phyloP scores from a whole-genome alignment of 2,329 filamentous ascomycete genomes.

The Cladorrhinum sp. region DNA sequence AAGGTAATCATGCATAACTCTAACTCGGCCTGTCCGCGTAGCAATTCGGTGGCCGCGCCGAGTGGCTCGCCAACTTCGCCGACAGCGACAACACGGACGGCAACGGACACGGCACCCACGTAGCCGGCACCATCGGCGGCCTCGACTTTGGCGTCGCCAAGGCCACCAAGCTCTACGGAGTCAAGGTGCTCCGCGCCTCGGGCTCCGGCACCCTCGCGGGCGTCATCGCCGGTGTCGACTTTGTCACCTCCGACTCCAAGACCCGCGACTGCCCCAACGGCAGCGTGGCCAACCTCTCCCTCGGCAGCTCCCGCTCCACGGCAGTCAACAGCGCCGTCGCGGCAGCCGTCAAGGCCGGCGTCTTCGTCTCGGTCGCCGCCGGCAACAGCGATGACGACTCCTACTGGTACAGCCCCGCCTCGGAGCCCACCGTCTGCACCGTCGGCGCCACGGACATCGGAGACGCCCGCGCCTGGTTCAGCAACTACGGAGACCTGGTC shows the following conservation, averaged over 20 bases:
- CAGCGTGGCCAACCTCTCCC: conserved; percentile 55
- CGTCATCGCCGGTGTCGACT: conserved; percentile 45
- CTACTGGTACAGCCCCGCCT: conserved; percentile 44
- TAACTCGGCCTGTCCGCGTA: conserved; percentile 1
- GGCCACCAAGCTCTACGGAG: conserved; percentile 39
- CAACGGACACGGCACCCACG: conserved; percentile 47
- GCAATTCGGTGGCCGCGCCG: conserved; percentile 42
- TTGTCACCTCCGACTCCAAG: conserved; percentile 35
- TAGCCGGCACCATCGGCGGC: conserved; percentile 44
- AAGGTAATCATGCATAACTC: too few relatives aligned
- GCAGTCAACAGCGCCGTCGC: conserved; percentile 52
- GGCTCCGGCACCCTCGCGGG: conserved; percentile 38
- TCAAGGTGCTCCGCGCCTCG: conserved; percentile 43
- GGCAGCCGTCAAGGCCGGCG: conserved; percentile 42
- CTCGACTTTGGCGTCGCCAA: conserved; percentile 45
- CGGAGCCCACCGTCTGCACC: conserved; percentile 47
- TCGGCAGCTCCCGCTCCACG: conserved; percentile 45
- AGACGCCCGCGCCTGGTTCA: conserved; percentile 44
- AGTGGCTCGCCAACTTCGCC: conserved; percentile 37
- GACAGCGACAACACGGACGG: conserved; percentile 37
- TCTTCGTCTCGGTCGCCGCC: conserved; percentile 54
- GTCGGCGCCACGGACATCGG: conserved; percentile 46
- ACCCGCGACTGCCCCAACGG: conserved; percentile 39
- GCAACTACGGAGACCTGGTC: conserved; percentile 49
- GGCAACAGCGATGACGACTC: conserved; percentile 49